Conservation (phyloP, 139 green algal genomes). For the Chlorella vulgaris region DNA sequence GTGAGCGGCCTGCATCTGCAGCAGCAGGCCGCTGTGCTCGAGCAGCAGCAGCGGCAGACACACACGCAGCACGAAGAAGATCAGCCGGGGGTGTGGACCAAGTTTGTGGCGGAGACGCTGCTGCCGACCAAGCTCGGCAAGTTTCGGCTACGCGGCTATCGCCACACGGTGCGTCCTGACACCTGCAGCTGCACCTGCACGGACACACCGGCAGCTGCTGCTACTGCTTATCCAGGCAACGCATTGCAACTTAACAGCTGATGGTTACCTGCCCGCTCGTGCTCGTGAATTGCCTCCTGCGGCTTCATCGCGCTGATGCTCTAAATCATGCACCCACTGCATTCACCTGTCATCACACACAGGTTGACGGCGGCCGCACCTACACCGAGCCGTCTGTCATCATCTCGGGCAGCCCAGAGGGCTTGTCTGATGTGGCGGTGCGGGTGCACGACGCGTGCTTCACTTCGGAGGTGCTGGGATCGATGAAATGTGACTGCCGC, state of each 20-base stretch:
- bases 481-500: constrained; percentile 94
- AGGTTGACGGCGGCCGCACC: constrained; percentile 77
- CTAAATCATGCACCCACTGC: too few species aligned
- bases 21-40: background rate
- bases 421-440: constrained; percentile 73
- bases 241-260: too few species aligned
- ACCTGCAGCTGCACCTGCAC: background rate
- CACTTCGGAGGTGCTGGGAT: constrained; percentile 94
- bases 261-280: too few species aligned
- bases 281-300: too few species aligned
- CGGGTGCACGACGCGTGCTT: constrained; percentile 96
- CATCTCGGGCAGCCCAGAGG: constrained; percentile 82
- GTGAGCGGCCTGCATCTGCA: background rate
- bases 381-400: constrained; percentile 90
- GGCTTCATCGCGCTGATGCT: too few species aligned
- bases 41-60: background rate
- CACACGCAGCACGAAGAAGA: background rate
- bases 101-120: constrained; percentile 92
- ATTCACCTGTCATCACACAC: too few species aligned
- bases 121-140: constrained; percentile 86
- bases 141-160: constrained; percentile 88
- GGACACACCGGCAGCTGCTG: too few species aligned
- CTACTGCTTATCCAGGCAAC: too few species aligned
- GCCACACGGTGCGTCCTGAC: constrained; percentile 73
- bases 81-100: constrained; percentile 48